phyloP scores from a whole-genome alignment of 1,139 yeast species.

The Maudiozyma humilis region DNA sequence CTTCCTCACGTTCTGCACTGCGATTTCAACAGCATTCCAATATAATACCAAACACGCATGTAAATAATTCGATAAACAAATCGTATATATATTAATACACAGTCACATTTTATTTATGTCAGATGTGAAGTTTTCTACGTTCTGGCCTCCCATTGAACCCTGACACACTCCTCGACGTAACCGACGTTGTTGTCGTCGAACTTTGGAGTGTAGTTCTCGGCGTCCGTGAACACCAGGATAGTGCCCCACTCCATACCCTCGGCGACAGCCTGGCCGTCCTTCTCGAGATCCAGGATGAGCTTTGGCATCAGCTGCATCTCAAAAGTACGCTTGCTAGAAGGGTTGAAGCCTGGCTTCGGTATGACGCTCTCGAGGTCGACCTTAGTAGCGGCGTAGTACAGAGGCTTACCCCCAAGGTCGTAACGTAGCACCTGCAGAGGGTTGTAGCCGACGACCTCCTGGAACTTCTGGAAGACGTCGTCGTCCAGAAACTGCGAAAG shows the following conservation, averaged over 20 bases:
- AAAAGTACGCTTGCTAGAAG: slow-evolving; percentile 55
- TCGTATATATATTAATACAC: background rate
- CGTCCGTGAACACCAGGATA: slow-evolving; percentile 73
- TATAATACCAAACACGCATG: slow-evolving; percentile 2
- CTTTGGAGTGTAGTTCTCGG: slow-evolving; percentile 58
- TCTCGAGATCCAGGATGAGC: slow-evolving; percentile 74
- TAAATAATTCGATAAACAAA: background rate
- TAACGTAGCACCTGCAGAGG: slow-evolving; percentile 83
- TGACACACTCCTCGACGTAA: slow-evolving; percentile 84
- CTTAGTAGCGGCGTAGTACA: slow-evolving; percentile 54
- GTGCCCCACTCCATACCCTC: slow-evolving; percentile 99
- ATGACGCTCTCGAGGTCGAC: slow-evolving; percentile 28
- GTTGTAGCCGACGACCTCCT: slow-evolving; percentile 65
- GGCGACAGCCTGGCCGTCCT: slow-evolving; percentile 36
- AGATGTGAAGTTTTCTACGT: background rate
- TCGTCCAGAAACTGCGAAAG: slow-evolving; percentile 53
- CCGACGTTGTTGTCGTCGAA: slow-evolving; percentile 61
- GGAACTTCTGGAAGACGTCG: slow-evolving; percentile 68
- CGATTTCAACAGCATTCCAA: slow-evolving; percentile 2
- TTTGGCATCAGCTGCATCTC: slow-evolving; percentile 95
- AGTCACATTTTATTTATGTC: too few species aligned
- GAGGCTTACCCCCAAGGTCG: slow-evolving; percentile 65
- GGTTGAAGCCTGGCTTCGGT: slow-evolving; percentile 41
- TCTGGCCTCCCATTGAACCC: slow-evolving; percentile 82
- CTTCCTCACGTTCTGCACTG: too few species aligned